Base-by-base conservation (phyloP, 768 basidiomycete genomes). In the Boletus sp. region DNA sequence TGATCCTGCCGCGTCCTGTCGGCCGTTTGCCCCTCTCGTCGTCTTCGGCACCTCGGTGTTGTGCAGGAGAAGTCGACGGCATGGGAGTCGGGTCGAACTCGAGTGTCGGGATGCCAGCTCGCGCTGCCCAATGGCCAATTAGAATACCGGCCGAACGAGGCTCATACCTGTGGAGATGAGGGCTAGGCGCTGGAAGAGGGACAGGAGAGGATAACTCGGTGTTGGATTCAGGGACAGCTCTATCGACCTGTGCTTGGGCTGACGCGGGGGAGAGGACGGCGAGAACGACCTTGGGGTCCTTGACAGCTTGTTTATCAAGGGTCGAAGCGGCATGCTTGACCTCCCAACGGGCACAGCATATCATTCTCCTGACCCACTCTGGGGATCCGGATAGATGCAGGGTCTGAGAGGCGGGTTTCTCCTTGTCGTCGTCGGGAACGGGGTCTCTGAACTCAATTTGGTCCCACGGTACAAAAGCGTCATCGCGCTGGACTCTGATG, bases 401-500 rank as follows among this genome's bases (percentile, higher is more conserved):
- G 49, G 68, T 49, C 42, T 64, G 66, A 1, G 63, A 54, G 34
- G 62, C 47, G 13, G 67, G 43, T 37, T 64, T 60, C n/a, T 65
- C 54, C 50, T 68, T 65, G 19, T 67, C 60, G 34, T 66, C 57
- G 9, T 64, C 62, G 19, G 47, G 37, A 29, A 54, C 21, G 43
- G 62, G 65, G 34, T 79, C 77, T 42, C 69, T 73, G 72, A 88
- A 83, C 4, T 71, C 59, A 53, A 93, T 86, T 52, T 75, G 71
- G 69, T 92, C 90, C 90, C 90, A 93, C 27, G 80, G 81, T 30
- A 91, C 84, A 67, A 85, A 92, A 1, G 88, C 91, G 41, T 89
- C 84, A 62, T 93, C 90, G 29, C 82, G 78, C 70, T 92, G 91
- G 17, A 93, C 88, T 9, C 84, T 79, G 50, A 93, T 89, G 56